Evolutionary conservation across 176 grass and related monocot genomes (phyloP), one percentile per base, ranked within the genome.

Genomic region (Eragrostis curvula): DNA sequence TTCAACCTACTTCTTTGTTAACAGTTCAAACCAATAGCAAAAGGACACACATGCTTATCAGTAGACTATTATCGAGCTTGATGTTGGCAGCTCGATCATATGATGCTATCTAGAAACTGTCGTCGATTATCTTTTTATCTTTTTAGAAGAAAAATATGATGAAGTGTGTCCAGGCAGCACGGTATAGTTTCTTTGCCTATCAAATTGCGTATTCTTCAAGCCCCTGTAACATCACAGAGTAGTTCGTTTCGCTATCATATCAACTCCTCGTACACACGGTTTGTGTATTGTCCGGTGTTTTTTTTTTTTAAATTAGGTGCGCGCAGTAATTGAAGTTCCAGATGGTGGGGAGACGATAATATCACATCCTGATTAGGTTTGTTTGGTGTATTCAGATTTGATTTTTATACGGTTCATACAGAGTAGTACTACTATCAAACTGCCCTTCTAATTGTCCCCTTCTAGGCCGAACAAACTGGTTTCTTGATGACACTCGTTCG

Each of bases 321-420:
- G 65, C 7, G 40, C 73, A 77, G 69, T 84, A 42, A 84, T 77
- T 77, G 82, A 30, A 58, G 20, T 58, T 12, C 45, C 82, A 84
- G 20, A 50, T 77, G 24, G 59, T 68, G 50, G 20, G 16, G 49
- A 32, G 0, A 39, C 18, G 24, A 12, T 21, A 67, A 8, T 68
- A 28, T 21, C n/a, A 68, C 42, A 17, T 57, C 36, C 24, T 32
- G 18, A 46, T 68, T 17, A 25, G 53, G 68, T 69, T 77, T 59
- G 15, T 3, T 75, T 57, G 5, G 29, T 56, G n/a, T 23, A 53
- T 46, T 11, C 4, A n/a, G 40, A 48, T 58, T 13, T 25, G 51
- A 44, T 47, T 77, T 77, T 77, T 7, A 13, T 53, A 41, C 53
- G 32, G 70, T 49, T 66, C 30, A 42, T 53, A 41, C 42, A 39